phyloP scores from a whole-genome alignment of 2,329 filamentous ascomycete genomes.

The Trichoderma polysporum region DNA sequence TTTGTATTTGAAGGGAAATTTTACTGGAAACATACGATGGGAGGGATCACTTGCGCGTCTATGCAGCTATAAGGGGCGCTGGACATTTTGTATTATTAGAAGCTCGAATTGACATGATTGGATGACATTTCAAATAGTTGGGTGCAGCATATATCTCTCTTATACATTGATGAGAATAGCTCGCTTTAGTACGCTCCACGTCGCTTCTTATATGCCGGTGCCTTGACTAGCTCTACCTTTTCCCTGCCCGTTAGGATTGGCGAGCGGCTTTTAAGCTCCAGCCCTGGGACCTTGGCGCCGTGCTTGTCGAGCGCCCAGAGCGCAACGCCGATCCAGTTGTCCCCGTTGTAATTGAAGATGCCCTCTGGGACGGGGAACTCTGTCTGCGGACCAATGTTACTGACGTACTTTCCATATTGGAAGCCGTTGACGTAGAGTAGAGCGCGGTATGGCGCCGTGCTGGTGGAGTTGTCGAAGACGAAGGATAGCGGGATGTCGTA shows the following conservation, averaged over 20 bases:
- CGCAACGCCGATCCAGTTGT: conserved; percentile 66
- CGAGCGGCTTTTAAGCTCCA: conserved; percentile 50
- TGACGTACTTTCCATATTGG: conserved; percentile 62
- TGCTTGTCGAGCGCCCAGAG: conserved; percentile 64
- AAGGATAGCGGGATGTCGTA: conserved; percentile 65
- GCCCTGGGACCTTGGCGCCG: conserved; percentile 56
- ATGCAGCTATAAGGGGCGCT: neutral
- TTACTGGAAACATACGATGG: neutral
- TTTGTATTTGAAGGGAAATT: neutral
- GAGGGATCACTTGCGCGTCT: neutral
- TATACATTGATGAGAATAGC: too few relatives aligned
- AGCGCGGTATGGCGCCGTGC: conserved; percentile 50
- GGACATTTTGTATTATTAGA: conserved; percentile 12
- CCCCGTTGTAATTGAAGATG: conserved; percentile 67
- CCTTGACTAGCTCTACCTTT: conserved; percentile 45
- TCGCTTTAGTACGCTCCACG: conserved; percentile 48
- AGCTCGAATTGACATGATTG: conserved; percentile 5
- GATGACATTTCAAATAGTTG: neutral
- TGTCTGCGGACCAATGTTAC: conserved; percentile 73
- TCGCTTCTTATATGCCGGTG: conserved; percentile 47
- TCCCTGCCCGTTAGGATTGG: conserved; percentile 52
- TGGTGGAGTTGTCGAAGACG: conserved; percentile 49
- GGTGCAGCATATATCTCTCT: neutral
- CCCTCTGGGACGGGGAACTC: conserved; percentile 72
- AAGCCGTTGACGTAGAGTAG: conserved; percentile 74